Conservation (phyloP, 116 monocot species). For the Papilionanthe hybrid region DNA sequence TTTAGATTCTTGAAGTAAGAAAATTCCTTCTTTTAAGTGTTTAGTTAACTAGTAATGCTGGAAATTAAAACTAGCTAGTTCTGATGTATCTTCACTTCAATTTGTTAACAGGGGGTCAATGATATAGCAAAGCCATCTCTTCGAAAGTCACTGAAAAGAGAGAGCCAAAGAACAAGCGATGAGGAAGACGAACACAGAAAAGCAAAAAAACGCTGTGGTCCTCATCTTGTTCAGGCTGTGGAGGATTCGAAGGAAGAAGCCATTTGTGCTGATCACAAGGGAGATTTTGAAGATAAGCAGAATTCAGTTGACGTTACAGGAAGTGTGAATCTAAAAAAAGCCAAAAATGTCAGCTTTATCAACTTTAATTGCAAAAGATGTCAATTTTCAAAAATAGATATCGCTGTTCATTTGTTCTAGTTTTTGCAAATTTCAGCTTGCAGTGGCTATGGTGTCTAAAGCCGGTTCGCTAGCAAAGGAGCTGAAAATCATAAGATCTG, state of each 20-base stretch:
- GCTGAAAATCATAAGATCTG: slow-evolving; percentile 59
- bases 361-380: background rate
- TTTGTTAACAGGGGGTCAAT: slow-evolving; percentile 33
- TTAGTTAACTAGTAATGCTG: background rate
- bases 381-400: background rate
- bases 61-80: too few relatives aligned
- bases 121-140: slow-evolving; percentile 48
- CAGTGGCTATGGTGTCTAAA: slow-evolving; percentile 67
- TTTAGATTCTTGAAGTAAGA: background rate
- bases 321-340: slow-evolving; percentile 47
- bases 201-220: slow-evolving; percentile 45
- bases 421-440: slow-evolving; percentile 47
- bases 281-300: slow-evolving; percentile 6
- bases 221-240: slow-evolving; percentile 2
- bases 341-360: slow-evolving; percentile 45
- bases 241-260: slow-evolving; percentile 3
- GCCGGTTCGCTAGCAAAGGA: slow-evolving; percentile 68
- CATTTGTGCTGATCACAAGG: background rate
- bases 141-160: slow-evolving; percentile 25
- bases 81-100: too few relatives aligned
- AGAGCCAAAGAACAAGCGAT: slow-evolving; percentile 19
- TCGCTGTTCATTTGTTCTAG: background rate
- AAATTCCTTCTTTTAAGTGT: background rate
- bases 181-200: slow-evolving; percentile 48
- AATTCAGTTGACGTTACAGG: slow-evolving; percentile 8